Conservation (phyloP, 2,329 filamentous ascomycete genomes). For the Domatiomyces globalis region DNA sequence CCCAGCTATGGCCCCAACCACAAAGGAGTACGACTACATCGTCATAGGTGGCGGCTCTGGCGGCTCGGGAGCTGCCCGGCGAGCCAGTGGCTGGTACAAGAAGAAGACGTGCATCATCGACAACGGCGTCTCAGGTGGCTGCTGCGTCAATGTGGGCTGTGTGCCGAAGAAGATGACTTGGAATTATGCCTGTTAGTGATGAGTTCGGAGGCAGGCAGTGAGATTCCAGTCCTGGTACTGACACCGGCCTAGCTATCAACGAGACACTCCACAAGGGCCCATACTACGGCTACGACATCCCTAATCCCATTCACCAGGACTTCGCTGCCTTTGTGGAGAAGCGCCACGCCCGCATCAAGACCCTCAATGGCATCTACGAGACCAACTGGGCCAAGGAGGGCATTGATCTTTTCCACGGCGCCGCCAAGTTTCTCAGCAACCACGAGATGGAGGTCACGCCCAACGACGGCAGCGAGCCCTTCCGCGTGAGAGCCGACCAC, state of each 20-base stretch:
- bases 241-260: slow-evolving; percentile 23
- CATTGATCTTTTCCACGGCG: slow-evolving; percentile 37
- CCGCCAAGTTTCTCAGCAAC: slow-evolving; percentile 31
- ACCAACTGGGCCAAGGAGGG: slow-evolving; percentile 36
- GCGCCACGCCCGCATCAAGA: slow-evolving; percentile 32
- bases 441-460: slow-evolving; percentile 33
- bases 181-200: neutral
- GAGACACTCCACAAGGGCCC: slow-evolving; percentile 33
- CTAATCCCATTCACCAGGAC: slow-evolving; percentile 29
- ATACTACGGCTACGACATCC: slow-evolving; percentile 36
- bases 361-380: slow-evolving; percentile 36
- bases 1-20: slow-evolving; percentile 31
- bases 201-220: neutral
- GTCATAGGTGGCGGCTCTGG: slow-evolving; percentile 42
- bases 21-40: slow-evolving; percentile 40
- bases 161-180: slow-evolving; percentile 11
- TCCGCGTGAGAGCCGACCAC: slow-evolving; percentile 31
- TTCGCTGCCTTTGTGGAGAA: slow-evolving; percentile 36
- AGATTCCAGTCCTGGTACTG: neutral
- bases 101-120: slow-evolving; percentile 39
- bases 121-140: slow-evolving; percentile 34
- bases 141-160: slow-evolving; percentile 42
- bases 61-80: slow-evolving; percentile 36
- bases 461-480: slow-evolving; percentile 28
- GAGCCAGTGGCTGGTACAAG: slow-evolving; percentile 39